Base-by-base conservation (phyloP, 1,284 basidiomycete species). In the Melampsora larici-populina region DNA sequence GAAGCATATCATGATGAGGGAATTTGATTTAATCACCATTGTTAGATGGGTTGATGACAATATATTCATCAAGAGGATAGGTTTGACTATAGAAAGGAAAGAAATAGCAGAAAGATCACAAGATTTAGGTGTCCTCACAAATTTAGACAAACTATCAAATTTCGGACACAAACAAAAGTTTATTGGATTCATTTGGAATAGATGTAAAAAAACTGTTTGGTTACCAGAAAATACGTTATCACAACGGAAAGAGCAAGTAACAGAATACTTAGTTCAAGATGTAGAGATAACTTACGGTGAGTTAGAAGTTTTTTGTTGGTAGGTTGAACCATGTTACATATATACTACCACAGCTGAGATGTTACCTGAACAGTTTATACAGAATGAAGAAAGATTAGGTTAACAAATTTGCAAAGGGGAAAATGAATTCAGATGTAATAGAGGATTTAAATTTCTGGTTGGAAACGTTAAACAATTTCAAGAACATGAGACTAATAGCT, bases 141-240 rank as follows among this genome's bases (percentile, higher is more conserved):
- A 68, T 40, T 1, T 2, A 68, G 24, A 68, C 17, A 68, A 68
- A n/a, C 49, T 17, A 17, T 68, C 66, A 21, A 8, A 29, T 7
- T 68, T 68, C 17, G 15, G 9, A 68, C 13, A 17, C 1, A 15
- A 48, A 29, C 66, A 68, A 17, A 43, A 48, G 29, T 68, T 68
- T 21, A 46, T 68, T 5, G 66, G 66, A 1, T 48, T 68, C 51
- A 55, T 48, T 26, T 48, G 40, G 40, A 68, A 68, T 40, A 36
- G 15, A 46, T 1, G 8, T n/a, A 68, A 21, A 17, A 43, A 68
- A 43, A 17, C 40, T 26, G 40, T 33, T 13, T 1, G 36, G 2
- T 46, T 68, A 31, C 40, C 40, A 17, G 66, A 43, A 18, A 26
- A n/a, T 9, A 18, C 15, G 26, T 31, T 15, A 60, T 3, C 21